Evolutionary conservation across 345 rosid species (phyloP).

Genomic region (Citrus medica): DNA sequence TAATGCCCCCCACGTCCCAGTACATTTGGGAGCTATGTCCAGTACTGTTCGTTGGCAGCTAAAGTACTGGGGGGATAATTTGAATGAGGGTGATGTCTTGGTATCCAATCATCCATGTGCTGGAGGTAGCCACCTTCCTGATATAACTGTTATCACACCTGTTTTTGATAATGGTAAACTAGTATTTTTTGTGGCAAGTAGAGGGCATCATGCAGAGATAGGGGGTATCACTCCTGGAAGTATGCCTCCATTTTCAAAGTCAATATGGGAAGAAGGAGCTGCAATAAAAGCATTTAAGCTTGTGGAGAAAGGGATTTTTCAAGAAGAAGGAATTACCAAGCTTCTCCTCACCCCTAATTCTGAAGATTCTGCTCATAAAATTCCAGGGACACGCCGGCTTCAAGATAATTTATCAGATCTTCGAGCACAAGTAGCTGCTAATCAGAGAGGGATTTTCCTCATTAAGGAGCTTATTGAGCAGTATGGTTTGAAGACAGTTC

Average conservation of each 20-base stretch:
- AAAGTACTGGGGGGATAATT: conserved; percentile 66
- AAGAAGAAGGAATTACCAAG: conserved; percentile 81
- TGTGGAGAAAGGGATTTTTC: conserved; percentile 76
- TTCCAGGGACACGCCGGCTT: conserved; percentile 85
- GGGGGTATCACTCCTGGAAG: conserved; percentile 99
- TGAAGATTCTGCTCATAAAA: conserved; percentile 40
- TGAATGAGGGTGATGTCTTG: conserved; percentile 89
- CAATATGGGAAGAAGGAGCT: conserved; percentile 96
- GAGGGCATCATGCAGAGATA: conserved; percentile 99
- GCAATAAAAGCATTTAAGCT: conserved; percentile 95
- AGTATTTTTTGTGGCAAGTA: conserved; percentile 95
- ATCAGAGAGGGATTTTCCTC: conserved; percentile 83
- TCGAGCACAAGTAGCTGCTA: conserved; percentile 97
- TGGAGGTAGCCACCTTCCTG: conserved; percentile 98
- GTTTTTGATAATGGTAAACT: conserved; percentile 71
- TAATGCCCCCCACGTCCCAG: conserved; percentile 98
- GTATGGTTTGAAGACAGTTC: conserved; percentile 81
- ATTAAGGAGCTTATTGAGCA: conserved; percentile 89
- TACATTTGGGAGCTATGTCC: conserved; percentile 98
- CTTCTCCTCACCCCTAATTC: conserved; percentile 67
- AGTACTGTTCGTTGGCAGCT: conserved; percentile 94
- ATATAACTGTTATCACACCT: conserved; percentile 92
- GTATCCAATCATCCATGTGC: conserved; percentile 93
- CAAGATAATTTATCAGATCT: conserved; percentile 94
- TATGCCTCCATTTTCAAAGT: conserved; percentile 98